phyloP scores from a whole-genome alignment of 2,329 filamentous ascomycete species.

The Berkeleyomyces basicola region DNA sequence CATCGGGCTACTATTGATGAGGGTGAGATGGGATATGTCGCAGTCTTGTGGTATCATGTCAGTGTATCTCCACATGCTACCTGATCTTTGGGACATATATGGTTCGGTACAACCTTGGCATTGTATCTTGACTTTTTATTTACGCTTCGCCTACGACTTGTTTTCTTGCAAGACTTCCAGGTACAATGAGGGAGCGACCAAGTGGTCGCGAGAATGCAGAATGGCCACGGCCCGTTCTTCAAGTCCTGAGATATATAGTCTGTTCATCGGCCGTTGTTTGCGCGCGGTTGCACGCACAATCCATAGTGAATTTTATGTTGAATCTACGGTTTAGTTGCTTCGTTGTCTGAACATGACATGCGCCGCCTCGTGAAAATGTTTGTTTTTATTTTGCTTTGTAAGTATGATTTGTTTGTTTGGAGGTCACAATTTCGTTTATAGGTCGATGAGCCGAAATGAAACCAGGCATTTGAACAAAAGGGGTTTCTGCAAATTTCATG shows the following conservation, averaged over 20 bases:
- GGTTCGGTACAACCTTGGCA: not conserved
- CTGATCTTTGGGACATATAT: not conserved
- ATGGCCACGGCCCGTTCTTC: not conserved
- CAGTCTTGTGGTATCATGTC: not conserved
- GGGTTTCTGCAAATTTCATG: not conserved
- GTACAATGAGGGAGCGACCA: not conserved
- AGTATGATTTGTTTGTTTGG: not conserved
- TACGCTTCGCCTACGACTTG: not conserved
- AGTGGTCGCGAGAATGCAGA: not conserved
- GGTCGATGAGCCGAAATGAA: not conserved
- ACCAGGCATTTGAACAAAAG: not conserved
- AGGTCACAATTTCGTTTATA: no score
- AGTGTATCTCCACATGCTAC: not conserved
- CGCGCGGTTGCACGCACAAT: not conserved
- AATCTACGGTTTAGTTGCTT: constrained; percentile 12
- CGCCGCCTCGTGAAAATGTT: not conserved
- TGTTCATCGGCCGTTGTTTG: constrained; percentile 5
- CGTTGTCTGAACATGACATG: not conserved
- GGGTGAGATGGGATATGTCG: not conserved
- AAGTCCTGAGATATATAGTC: not conserved
- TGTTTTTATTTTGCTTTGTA: constrained; percentile 1
- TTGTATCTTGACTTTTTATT: not conserved
- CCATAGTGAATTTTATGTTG: constrained; percentile 11
- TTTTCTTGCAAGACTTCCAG: not conserved
- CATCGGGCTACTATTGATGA: not conserved